Conservation (phyloP, 345 rosid genomes). For the Eucalyptus erythrocorys region DNA sequence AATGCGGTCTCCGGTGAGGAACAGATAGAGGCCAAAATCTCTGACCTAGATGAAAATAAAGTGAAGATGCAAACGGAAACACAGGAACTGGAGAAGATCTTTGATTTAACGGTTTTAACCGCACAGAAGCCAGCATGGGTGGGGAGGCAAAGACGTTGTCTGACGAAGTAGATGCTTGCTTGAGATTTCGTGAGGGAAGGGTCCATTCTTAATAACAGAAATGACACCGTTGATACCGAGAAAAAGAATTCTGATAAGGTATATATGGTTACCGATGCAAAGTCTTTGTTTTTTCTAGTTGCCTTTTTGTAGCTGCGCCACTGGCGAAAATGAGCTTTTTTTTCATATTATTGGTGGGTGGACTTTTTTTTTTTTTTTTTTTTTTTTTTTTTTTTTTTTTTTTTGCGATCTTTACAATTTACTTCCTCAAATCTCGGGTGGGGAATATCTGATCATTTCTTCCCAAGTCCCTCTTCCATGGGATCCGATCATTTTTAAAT, state of each 20-base stretch:
- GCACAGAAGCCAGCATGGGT: constrained; percentile 81
- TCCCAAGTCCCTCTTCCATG: too few relatives aligned
- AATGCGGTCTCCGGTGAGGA: constrained; percentile 44
- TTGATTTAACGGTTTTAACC: constrained; percentile 49
- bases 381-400: neutral
- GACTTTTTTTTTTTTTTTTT: neutral
- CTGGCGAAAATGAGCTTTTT: neutral
- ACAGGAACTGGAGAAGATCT: constrained; percentile 54
- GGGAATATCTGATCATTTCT: too few relatives aligned
- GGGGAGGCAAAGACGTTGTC: constrained; percentile 73
- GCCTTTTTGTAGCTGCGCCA: neutral
- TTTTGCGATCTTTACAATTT: neutral
- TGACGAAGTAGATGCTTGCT: constrained; percentile 64
- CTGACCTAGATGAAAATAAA: constrained; percentile 35
- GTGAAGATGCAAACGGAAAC: constrained; percentile 28
- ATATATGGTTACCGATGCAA: neutral
- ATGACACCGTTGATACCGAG: constrained; percentile 67
- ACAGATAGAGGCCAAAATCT: constrained; percentile 30
- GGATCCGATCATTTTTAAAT: too few relatives aligned
- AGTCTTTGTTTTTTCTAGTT: neutral
- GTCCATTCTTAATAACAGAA: constrained; percentile 60
- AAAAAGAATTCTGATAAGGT: constrained; percentile 71
- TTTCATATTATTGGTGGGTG: neutral
- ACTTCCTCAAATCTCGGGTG: neutral
- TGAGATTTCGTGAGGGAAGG: constrained; percentile 59